These are phyloP conservation scores for Fomitopsis serialis DNA, from an alignment of 768 basidiomycete species.

Conservation along the genomic window DNA sequence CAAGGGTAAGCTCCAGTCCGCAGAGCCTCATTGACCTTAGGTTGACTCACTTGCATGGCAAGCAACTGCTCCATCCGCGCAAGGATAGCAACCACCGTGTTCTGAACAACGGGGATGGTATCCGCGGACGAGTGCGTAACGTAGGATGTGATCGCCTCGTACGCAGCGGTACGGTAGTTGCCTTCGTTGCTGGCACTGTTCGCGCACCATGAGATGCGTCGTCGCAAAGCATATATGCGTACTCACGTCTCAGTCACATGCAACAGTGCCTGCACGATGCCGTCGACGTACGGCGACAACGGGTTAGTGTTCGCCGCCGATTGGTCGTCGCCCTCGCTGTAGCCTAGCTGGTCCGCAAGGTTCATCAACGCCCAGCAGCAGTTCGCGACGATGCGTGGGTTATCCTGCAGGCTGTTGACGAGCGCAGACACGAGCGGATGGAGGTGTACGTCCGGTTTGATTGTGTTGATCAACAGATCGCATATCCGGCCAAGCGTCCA, in stretches of 20 bases:
- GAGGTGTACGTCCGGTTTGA: slow-evolving; percentile 87
- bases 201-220: neutral
- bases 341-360: slow-evolving; percentile 83
- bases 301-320: slow-evolving; percentile 52
- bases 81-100: slow-evolving; percentile 77
- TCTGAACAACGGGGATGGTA: slow-evolving; percentile 75
- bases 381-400: slow-evolving; percentile 83
- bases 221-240: too few species aligned
- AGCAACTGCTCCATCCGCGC: slow-evolving; percentile 87
- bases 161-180: slow-evolving; percentile 92
- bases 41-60: slow-evolving; percentile 65
- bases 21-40: too few species aligned
- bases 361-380: slow-evolving; percentile 98
- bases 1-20: neutral
- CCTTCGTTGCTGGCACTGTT: slow-evolving; percentile 78
- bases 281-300: slow-evolving; percentile 87
- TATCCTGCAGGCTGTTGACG: slow-evolving; percentile 74
- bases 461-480: slow-evolving; percentile 77
- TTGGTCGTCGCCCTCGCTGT: slow-evolving; percentile 58
- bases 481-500: slow-evolving; percentile 98
- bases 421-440: slow-evolving; percentile 79
- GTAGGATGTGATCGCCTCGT: slow-evolving; percentile 90
- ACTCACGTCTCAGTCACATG: slow-evolving; percentile 82
- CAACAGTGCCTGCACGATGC: slow-evolving; percentile 78
- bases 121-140: slow-evolving; percentile 78